A percentile compares a stretch with the other conserved stretches of the same genome.
phyloP scores from a whole-genome alignment of 176 grass and related monocot genomes.

The Bothriochloa decipiens region DNA sequence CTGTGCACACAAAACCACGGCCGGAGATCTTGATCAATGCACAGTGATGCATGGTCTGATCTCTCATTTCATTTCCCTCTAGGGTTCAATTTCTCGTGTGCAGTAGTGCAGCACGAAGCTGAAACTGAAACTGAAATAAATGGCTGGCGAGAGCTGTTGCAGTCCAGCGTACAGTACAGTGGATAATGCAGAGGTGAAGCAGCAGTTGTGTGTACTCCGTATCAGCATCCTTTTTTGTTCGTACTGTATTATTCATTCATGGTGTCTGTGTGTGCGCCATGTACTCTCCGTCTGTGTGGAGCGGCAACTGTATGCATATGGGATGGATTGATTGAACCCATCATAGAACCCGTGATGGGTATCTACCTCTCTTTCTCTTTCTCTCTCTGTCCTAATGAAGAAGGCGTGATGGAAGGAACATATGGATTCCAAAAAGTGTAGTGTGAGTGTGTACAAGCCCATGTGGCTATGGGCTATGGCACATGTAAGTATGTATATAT shows the following conservation, averaged over 20 bases:
- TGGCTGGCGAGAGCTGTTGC: background rate
- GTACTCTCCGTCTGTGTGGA: no score
- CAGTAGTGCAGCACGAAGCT: no score
- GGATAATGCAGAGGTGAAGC: background rate
- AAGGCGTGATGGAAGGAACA: constrained; percentile 51
- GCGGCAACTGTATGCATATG: constrained; percentile 9
- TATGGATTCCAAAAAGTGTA: constrained; percentile 35
- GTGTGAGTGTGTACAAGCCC: background rate
- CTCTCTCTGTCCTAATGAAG: constrained; percentile 36
- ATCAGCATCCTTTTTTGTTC: background rate
- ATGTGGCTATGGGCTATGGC: background rate
- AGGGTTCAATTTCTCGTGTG: background rate
- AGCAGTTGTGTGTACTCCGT: background rate
- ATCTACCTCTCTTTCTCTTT: constrained; percentile 21
- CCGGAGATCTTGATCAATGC: background rate
- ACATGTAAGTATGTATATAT: background rate
- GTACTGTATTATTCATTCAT: no score
- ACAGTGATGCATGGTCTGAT: background rate
- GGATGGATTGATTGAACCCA: constrained; percentile 89
- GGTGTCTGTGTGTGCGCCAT: no score
- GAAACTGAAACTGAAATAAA: background rate
- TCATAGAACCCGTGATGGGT: constrained; percentile 77
- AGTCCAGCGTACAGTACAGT: background rate
- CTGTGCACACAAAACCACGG: constrained; percentile 29
- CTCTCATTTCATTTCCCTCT: background rate